Evolutionary conservation across 352 stramenopile species (phyloP), one percentile per base, ranked within the genome.

Genomic region (Globisporangium iwayamae): DNA sequence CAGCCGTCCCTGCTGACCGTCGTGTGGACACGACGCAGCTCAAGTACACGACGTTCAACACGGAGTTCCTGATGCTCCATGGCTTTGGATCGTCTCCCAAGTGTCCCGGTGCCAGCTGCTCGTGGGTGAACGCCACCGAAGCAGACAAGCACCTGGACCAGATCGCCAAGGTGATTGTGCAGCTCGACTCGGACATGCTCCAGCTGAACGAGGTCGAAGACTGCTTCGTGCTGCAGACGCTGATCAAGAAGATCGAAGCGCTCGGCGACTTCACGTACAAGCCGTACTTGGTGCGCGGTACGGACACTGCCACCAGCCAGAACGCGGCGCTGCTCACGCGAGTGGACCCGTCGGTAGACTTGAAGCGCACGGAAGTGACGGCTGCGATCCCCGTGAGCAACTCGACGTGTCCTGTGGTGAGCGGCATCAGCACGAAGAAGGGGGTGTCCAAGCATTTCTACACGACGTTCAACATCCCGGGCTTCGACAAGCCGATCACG

Each of bases 391-490:
- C 83, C 3, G 71, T 90, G 20, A 74, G 68, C 32, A 75, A 75
- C 39, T 87, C 78, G 34, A 81, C 68, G 50, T 90, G 80, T n/a
- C n/a, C 50, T 75, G 76, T 5, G 71, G 65, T 4, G 68, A 64
- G 28, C 68, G 22, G 74, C 67, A 34, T 75, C 8, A 3, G 75
- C 59, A 70, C 76, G 16, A 68, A 60, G 46, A 87, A 86, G 65
- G 72, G 68, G 3, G 78, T 89, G 38, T 79, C 76, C 60, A 90
- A 91, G 71, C 74, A 90, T 68, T 84, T 89, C 57, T 85, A 83
- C 72, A 82, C 82, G 52, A 83, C 76, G 4, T 86, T 91, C 70
- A 82, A 8, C 13, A 14, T 43, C 8, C 41, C 13, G 4, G 16
- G 13, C 41, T 20, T 2, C 41, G 41, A 20, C 41, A 20, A 20